Evolutionary conservation across 2,329 filamentous ascomycete genomes (phyloP).

Genomic region (Diaporthe capsici): DNA sequence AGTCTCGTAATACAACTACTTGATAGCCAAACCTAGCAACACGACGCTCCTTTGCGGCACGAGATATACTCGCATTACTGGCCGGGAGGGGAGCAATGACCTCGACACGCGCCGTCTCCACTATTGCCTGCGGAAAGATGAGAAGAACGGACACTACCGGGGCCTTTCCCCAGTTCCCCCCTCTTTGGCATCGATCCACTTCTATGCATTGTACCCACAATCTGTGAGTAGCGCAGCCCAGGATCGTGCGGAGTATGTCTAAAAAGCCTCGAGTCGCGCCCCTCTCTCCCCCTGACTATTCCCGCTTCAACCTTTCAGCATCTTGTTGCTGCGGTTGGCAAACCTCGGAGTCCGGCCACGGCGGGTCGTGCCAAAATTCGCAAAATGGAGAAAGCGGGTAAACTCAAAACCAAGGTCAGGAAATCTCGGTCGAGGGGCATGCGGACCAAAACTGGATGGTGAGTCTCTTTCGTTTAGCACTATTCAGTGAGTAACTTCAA

Average conservation of each 20-base stretch:
- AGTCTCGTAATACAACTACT: neutral
- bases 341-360: neutral
- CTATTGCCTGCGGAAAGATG: neutral
- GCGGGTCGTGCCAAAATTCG: neutral
- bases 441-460: slow-evolving; percentile 60
- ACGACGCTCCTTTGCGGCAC: neutral
- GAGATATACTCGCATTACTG: neutral
- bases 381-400: slow-evolving; percentile 11
- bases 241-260: neutral
- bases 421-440: slow-evolving; percentile 59
- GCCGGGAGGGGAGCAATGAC: neutral
- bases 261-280: slow-evolving; percentile 12
- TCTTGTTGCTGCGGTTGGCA: neutral
- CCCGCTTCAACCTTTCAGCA: neutral
- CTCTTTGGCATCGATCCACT: neutral
- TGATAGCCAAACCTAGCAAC: neutral
- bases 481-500: neutral
- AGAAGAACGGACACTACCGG: neutral
- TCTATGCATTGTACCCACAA: neutral
- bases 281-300: neutral
- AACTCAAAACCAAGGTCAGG: slow-evolving; percentile 38
- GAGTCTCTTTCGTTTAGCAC: slow-evolving; percentile 33
- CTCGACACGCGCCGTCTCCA: slow-evolving; percentile 25
- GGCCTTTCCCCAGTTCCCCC: neutral
- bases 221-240: neutral